Base-by-base conservation (phyloP, 306 rosid genomes). In the Argentina anserina region DNA sequence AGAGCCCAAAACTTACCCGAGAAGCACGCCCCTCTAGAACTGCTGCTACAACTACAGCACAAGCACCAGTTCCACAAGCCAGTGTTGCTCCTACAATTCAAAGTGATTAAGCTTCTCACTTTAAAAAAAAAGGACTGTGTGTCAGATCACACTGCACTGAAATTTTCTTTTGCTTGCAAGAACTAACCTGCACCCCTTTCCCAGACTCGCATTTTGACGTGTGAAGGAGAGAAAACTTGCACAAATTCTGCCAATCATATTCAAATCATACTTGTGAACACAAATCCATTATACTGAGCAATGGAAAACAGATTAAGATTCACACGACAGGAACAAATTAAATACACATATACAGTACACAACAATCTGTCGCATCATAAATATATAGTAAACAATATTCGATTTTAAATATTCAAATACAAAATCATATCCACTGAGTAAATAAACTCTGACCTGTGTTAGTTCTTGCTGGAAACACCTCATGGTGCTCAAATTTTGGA, bases 41-140 rank as follows among this genome's bases (percentile, higher is more conserved):
- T 49, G 93, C 97, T 17, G 96, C 99, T 75, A 91, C 96, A 70
- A 91, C 97, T 8, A 78, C 77, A 9, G 96, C 97, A 91, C 99
- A 94, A 68, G 97, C 97, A 86, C 97, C 97, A 47, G 97, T 94
- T 84, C 97, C 97, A 73, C 99, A 94, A 42, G 99, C 99, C 47
- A 91, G 87, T 15, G 99, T 94, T 49, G 91, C 97, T 62, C 97
- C 97, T 94, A 78, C 69, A 81, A 75, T 70, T 41, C 50, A 74
- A 67, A 76, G 46, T 47, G 36, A 60, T 75, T 59, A 62, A 17
- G 52, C 31, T 60, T 68, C 65, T 28, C 12, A 39, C 2, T 33
- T n/a, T 43, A 37, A 6, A 67, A 67, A 21, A 9, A 26, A 23
- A 2, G 11, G 62, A 49, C 11, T 40, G 1, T 21, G 26, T 37